Percentiles rank a stretch among this genome's conserved stretches.
These are phyloP conservation scores for Daldinia eschscholtzii DNA, from an alignment of 2,329 filamentous ascomycete species.

Conservation along the genomic window DNA sequence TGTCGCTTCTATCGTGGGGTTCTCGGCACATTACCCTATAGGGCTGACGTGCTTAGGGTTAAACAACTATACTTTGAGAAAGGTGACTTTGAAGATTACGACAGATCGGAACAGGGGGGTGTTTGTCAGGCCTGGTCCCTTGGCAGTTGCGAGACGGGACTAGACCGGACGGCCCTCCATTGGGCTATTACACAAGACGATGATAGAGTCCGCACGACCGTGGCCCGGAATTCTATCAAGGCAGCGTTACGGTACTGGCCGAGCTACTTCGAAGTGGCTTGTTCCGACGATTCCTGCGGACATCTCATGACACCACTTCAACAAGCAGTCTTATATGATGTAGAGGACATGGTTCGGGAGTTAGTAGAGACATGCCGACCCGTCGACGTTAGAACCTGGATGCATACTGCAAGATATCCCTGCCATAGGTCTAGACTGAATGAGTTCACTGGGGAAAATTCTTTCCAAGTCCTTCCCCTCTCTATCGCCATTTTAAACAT, in stretches of 20 bases:
- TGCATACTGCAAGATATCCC: neutral
- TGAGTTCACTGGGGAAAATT: neutral
- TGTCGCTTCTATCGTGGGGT: neutral
- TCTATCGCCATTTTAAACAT: neutral
- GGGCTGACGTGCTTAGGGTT: neutral
- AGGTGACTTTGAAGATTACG: too few relatives aligned
- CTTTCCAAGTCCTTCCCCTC: neutral
- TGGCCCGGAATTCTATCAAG: neutral
- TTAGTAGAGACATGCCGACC: neutral
- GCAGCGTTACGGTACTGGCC: neutral
- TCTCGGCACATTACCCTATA: neutral
- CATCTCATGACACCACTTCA: neutral
- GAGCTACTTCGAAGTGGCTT: neutral
- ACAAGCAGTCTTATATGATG: neutral
- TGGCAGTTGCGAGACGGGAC: too few relatives aligned
- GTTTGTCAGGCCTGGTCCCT: too few relatives aligned
- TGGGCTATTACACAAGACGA: neutral
- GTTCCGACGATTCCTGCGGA: neutral
- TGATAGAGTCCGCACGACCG: neutral
- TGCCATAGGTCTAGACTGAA: neutral
- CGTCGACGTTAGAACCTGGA: neutral
- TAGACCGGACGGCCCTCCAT: neutral
- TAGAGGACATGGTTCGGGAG: neutral
- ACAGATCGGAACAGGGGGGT: too few relatives aligned
- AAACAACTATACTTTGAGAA: neutral